Evolutionary conservation across 2,329 filamentous ascomycete genomes (phyloP).

Genomic region (Colletotrichum lupini): DNA sequence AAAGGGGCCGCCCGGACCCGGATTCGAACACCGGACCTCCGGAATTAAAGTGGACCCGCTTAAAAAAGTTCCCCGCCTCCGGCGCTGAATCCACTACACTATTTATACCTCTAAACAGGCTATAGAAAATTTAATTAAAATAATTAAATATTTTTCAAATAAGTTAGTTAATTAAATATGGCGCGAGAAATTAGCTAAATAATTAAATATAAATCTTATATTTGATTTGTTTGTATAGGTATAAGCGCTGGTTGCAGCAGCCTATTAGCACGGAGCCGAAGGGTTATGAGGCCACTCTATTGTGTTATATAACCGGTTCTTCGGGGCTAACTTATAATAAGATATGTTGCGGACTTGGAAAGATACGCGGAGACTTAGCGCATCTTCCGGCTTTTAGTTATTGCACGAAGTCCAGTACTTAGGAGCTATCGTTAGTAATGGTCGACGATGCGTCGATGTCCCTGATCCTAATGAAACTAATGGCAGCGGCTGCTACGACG

Average conservation of each 20-base stretch:
- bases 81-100: too few species aligned
- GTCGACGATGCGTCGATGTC: slow-evolving; percentile 1
- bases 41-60: too few species aligned
- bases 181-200: too few species aligned
- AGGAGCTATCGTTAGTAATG: not conserved
- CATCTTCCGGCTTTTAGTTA: not conserved
- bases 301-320: not conserved
- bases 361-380: not conserved
- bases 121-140: too few species aligned
- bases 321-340: not conserved
- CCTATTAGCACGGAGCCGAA: not conserved
- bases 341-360: slow-evolving; percentile 1
- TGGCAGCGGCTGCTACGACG: slow-evolving; percentile 4
- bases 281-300: slow-evolving; percentile 1
- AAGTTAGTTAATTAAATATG: too few species aligned
- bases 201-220: too few species aligned
- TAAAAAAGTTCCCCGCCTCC: too few species aligned
- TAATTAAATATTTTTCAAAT: too few species aligned
- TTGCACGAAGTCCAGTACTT: slow-evolving; percentile 14
- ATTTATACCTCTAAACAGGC: too few species aligned
- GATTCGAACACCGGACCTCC: too few species aligned
- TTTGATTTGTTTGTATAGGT: too few species aligned
- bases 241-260: not conserved
- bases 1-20: too few species aligned
- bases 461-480: not conserved